phyloP scores from a whole-genome alignment of 202 grass and related monocot genomes.

The Panicum virgatum region DNA sequence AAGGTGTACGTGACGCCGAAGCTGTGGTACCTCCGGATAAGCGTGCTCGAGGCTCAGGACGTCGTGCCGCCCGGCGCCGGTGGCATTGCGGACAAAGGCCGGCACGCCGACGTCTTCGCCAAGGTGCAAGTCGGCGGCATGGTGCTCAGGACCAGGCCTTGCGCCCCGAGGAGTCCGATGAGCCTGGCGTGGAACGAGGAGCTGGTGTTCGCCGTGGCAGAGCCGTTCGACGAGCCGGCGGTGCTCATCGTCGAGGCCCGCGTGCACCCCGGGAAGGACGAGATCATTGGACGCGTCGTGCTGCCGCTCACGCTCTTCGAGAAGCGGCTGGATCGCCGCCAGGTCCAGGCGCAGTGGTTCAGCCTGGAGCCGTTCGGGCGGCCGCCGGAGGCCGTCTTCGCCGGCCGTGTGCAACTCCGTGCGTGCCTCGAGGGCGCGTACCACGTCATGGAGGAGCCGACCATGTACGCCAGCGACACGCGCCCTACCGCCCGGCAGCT shows the following conservation, averaged over 20 bases:
- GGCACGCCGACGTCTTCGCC: slow-evolving; percentile 47
- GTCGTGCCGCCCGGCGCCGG: slow-evolving; percentile 8
- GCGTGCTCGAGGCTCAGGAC: slow-evolving; percentile 71
- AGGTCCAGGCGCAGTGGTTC: slow-evolving; percentile 67
- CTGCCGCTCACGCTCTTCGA: slow-evolving; percentile 65
- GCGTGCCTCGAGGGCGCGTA: slow-evolving; percentile 78
- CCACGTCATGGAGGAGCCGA: slow-evolving; percentile 77
- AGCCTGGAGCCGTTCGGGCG: slow-evolving; percentile 55
- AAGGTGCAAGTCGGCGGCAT: slow-evolving; percentile 70
- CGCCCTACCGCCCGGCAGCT: slow-evolving; percentile 70
- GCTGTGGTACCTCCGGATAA: slow-evolving; percentile 71
- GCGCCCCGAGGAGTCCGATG: slow-evolving; percentile 20
- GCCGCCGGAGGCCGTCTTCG: slow-evolving; percentile 37
- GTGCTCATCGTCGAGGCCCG: slow-evolving; percentile 69
- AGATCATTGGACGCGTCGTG: slow-evolving; percentile 52
- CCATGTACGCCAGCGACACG: slow-evolving; percentile 71
- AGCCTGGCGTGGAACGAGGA: slow-evolving; percentile 73
- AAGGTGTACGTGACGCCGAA: slow-evolving; percentile 90
- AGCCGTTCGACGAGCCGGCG: slow-evolving; percentile 81
- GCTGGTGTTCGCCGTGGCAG: slow-evolving; percentile 61
- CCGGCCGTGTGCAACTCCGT: slow-evolving; percentile 62
- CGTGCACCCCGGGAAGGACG: slow-evolving; percentile 46
- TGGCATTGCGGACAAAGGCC: slow-evolving; percentile 19
- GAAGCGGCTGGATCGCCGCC: slow-evolving; percentile 53
- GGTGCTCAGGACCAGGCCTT: slow-evolving; percentile 54